These are phyloP conservation scores for Pestalotiopsis sp. DNA, from an alignment of 2,329 filamentous ascomycete species.

Conservation along the genomic window DNA sequence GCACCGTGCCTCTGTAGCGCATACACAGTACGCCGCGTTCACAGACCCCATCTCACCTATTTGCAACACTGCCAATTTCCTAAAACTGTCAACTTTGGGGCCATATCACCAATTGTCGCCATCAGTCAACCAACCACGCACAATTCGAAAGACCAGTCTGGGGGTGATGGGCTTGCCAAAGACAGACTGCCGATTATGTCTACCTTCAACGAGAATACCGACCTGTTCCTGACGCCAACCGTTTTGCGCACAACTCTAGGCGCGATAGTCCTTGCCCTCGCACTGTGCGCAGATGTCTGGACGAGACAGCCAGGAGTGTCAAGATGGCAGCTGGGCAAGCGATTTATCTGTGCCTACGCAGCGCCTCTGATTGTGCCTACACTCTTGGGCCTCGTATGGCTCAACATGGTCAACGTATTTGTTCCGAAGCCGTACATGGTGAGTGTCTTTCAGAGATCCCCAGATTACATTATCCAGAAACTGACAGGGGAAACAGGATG, in stretches of 20 bases:
- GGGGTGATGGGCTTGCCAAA: not conserved
- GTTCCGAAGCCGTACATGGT: constrained; percentile 32
- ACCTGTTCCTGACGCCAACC: constrained; percentile 5
- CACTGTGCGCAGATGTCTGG: constrained; percentile 6
- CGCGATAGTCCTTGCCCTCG: not conserved
- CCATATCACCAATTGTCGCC: not conserved
- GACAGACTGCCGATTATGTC: not conserved
- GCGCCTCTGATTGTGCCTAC: constrained; percentile 13
- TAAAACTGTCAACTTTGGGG: not conserved
- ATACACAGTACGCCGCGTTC: not conserved
- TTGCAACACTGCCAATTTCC: not conserved
- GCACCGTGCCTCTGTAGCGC: not conserved
- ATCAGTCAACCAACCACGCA: not conserved
- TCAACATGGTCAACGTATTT: constrained; percentile 37
- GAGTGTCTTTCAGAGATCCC: no score
- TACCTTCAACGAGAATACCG: not conserved
- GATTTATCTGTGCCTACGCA: not conserved
- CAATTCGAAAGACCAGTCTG: not conserved
- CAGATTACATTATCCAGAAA: not conserved
- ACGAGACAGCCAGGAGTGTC: not conserved
- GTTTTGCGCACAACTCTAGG: not conserved
- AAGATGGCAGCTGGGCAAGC: not conserved
- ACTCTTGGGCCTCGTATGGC: constrained; percentile 38
- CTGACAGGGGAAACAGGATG: constrained; percentile 60
- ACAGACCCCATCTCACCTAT: not conserved